Percentiles rank a stretch among this genome's conserved stretches.
Conservation (phyloP, 768 basidiomycete genomes). For the Harrya chromipes region DNA sequence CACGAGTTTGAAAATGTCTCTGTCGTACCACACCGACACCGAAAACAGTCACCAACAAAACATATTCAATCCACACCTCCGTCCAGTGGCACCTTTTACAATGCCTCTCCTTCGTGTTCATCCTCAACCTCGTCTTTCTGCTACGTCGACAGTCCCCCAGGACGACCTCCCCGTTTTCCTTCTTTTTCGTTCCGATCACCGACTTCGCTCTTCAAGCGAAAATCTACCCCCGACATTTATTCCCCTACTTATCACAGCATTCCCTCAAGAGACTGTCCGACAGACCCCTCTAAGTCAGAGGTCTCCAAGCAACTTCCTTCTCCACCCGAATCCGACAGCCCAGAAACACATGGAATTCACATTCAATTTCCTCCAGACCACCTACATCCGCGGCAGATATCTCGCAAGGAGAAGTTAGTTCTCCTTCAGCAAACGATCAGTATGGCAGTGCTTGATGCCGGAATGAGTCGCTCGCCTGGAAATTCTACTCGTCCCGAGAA, state of each 20-base stretch:
- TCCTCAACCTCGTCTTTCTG: conserved; percentile 24
- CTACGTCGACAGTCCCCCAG: conserved; percentile 22
- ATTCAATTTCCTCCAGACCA: conserved; percentile 20
- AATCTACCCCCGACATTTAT: background rate
- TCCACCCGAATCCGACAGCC: conserved; percentile 1
- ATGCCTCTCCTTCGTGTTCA: too few species aligned
- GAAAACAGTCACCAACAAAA: background rate
- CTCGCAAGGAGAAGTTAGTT: conserved; percentile 22
- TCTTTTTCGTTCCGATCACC: conserved; percentile 11
- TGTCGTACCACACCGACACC: conserved; percentile 2
- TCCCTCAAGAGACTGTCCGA: too few species aligned
- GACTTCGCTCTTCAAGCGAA: conserved; percentile 26
- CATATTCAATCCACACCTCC: too few species aligned
- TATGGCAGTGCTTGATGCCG: conserved; percentile 37
- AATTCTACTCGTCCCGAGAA: conserved; percentile 3
- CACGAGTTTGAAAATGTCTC: conserved; percentile 30
- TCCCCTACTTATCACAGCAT: too few species aligned
- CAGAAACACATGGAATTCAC: conserved; percentile 18
- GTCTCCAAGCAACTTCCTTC: conserved; percentile 20
- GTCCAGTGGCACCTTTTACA: too few species aligned
- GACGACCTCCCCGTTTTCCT: conserved; percentile 4
- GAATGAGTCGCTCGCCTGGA: conserved; percentile 36
- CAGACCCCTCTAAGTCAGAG: background rate
- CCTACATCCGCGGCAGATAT: conserved; percentile 1
- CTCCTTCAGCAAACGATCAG: conserved; percentile 37